Evolutionary conservation across 257 asterid species (phyloP), one percentile per base, ranked within the genome.

Genomic region (Nicotiana tabacum): DNA sequence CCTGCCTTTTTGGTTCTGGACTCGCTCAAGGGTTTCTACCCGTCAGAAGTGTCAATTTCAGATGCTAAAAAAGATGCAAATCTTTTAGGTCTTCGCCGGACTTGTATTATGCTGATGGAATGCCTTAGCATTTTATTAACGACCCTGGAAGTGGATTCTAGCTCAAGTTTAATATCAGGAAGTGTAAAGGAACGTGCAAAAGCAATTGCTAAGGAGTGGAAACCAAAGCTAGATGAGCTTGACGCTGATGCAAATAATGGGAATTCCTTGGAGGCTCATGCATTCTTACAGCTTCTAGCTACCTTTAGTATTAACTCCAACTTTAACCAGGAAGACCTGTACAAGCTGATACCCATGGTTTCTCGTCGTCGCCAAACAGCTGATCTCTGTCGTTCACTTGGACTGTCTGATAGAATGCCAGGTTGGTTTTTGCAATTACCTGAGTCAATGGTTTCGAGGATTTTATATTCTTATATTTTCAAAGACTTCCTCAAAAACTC

Each of bases 331-430:
- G 97, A 90, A 69, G 87, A 85, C 86, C 85, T 96, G 88, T 90
- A 90, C 84, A 96, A 91, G 83, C 87, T 96, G 53, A 94, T 96
- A 81, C 99, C 99, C 68, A 96, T 96, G 99, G 99, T 96, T 60
- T 94, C 98, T 82, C 98, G 99, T 56, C 97, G 99, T 62, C 93
- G 98, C 61, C 99, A 96, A 86, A 92, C 98, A 68, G 98, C 99
- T 83, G 99, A 96, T 81, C 84, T 96, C 82, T 96, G 99, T 79
- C 98, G 98, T 72, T 89, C 86, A 77, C 99, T 96, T 89, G 98
- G 98, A 70, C 85, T 96, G 88, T 88, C 97, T 0, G 97, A 94
- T 82, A 91, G 91, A 89, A 96, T 96, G 98, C 99, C 98, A 90
- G 98, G 98, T 94, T 88, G 74, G 89, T 83, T 65, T 56, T 66